Evolutionary conservation across 2,329 filamentous ascomycete species (phyloP).

Genomic region (Clarireedia paspali): DNA sequence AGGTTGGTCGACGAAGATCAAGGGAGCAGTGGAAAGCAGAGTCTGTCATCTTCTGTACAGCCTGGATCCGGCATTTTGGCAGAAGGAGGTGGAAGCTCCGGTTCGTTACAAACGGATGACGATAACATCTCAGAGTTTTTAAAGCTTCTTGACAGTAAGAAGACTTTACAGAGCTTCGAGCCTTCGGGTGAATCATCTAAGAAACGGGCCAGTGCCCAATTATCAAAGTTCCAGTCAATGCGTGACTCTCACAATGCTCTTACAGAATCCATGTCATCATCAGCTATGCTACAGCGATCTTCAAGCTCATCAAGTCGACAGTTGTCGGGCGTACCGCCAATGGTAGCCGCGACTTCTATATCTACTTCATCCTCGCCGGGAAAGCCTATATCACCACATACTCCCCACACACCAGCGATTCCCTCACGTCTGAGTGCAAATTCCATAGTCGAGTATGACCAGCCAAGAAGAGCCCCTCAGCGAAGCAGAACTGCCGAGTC

Average conservation of each 20-base stretch:
- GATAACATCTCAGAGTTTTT: constrained; percentile 92
- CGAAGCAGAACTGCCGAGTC: constrained; percentile 19
- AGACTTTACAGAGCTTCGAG: constrained; percentile 76
- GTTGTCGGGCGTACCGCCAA: constrained; percentile 53
- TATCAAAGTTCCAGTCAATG: constrained; percentile 83
- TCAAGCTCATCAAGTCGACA: constrained; percentile 64
- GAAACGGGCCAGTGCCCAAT: constrained; percentile 68
- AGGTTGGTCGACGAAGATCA: constrained; percentile 62
- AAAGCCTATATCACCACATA: constrained; percentile 83
- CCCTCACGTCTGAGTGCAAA: constrained; percentile 90
- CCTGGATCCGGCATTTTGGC: constrained; percentile 76
- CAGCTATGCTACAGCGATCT: constrained; percentile 74
- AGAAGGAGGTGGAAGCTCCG: constrained; percentile 58
- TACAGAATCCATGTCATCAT: constrained; percentile 90
- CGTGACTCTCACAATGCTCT: constrained; percentile 80
- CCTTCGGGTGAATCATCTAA: constrained; percentile 60
- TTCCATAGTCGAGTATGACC: constrained; percentile 65
- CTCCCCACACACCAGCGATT: constrained; percentile 86
- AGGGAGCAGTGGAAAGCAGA: constrained; percentile 72
- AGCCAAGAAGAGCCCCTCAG: constrained; percentile 22
- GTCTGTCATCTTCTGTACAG: constrained; percentile 60
- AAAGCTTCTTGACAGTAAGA: constrained; percentile 79
- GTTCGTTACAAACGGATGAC: constrained; percentile 68
- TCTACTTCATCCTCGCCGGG: constrained; percentile 85
- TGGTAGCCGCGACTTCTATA: constrained; percentile 64